Base-by-base conservation (phyloP, 164 flowering plant species). In the Vitis vinifera region DNA sequence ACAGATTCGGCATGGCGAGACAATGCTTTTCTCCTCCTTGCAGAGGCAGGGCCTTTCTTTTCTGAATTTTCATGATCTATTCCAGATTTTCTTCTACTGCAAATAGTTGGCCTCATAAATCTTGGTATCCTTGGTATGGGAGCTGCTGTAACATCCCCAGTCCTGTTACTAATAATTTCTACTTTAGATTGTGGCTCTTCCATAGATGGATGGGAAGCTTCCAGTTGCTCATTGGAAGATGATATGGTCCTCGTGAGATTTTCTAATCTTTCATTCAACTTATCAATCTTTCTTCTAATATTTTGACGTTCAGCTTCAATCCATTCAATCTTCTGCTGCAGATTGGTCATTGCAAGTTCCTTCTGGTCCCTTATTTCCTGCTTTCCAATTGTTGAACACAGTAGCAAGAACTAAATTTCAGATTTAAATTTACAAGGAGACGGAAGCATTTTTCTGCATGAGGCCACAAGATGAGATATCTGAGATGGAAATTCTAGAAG, bases 101-200 rank as follows among this genome's bases (percentile, higher is more conserved):
- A 81, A 65, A 83, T 19, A 14, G 92, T 88, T 62, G 92, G 79
- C 69, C 74, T 81, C 92, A 88, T 88, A 73, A 86, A 88, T 58
- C 88, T 75, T 51, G 89, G 89, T 51, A 83, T 27, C 63, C 72
- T 51, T 58, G 71, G 73, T 37, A 67, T 14, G 44, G 78, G 59
- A 75, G 69, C 73, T 63, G 49, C 71, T 62, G 51, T 65, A 17
- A 59, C 65, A 65, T 71, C 72, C 52, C 49, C 59, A 9, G 8
- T 29, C 44, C 51, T 71, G 17, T 59, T 63, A 48, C 68, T 78
- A 47, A 30, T 59, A 37, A 4, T 61, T 19, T 71, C 66, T 9
- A 27, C 64, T 51, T 65, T 72, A 44, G 69, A 51, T 16, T 70
- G 66, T 68, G 74, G 74, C 58, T 47, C 66, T 62, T 77, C 73